Evolutionary conservation across 345 rosid species (phyloP).

Genomic region (Mercurialis annua): DNA sequence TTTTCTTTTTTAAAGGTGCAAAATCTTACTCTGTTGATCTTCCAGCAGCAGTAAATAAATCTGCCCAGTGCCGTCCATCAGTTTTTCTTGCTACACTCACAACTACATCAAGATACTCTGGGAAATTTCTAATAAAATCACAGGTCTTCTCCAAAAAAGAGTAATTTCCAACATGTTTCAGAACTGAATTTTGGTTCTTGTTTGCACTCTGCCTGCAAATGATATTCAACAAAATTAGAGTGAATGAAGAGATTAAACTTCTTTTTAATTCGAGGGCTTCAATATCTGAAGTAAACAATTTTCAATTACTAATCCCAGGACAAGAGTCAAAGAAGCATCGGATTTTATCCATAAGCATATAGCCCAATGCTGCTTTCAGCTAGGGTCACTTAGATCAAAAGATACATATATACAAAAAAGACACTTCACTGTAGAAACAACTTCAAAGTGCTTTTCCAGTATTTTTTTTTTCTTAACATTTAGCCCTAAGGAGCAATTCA

Average conservation of each 20-base stretch:
- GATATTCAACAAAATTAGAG: background rate
- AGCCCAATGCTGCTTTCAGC: background rate
- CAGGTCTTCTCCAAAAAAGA: conserved; percentile 90
- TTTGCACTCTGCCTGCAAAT: conserved; percentile 57
- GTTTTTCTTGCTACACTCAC: conserved; percentile 99
- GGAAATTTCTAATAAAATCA: conserved; percentile 77
- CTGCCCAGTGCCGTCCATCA: conserved; percentile 99
- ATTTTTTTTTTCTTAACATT: no score
- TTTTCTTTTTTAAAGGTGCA: background rate
- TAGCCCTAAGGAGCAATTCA: background rate
- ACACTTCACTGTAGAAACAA: background rate
- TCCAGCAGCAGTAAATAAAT: conserved; percentile 92
- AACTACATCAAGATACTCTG: conserved; percentile 89
- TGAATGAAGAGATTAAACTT: background rate
- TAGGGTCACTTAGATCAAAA: background rate
- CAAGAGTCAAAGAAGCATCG: background rate
- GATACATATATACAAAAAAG: background rate
- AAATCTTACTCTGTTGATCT: conserved; percentile 86
- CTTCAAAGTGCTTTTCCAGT: background rate
- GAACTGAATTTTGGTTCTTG: conserved; percentile 55
- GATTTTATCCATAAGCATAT: background rate
- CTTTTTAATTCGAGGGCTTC: background rate
- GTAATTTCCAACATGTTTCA: conserved; percentile 32
- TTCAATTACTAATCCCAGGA: conserved; percentile 6
- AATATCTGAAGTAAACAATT: background rate